Percentiles rank a stretch among this genome's conserved stretches.
Conservation (phyloP, 148 eudicot species). For the Cornus kousa region DNA sequence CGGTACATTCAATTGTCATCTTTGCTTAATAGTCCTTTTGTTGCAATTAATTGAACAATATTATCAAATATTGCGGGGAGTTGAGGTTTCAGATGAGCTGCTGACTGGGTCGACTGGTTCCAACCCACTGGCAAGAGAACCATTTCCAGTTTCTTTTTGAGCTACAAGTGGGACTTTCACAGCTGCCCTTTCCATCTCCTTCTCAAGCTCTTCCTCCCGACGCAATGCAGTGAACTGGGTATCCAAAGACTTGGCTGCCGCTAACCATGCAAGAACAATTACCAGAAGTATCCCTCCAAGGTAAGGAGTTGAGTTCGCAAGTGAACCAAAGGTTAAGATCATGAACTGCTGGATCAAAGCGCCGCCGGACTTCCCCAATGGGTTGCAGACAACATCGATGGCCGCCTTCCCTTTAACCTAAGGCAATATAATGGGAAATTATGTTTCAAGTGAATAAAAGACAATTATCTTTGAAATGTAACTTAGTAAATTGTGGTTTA, state of each 20-base stretch:
- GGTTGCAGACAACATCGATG: slow-evolving; percentile 98
- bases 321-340: slow-evolving; percentile 95
- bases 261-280: slow-evolving; percentile 88
- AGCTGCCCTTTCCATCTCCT: slow-evolving; percentile 83
- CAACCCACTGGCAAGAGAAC: slow-evolving; percentile 35
- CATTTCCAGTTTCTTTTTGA: slow-evolving; percentile 34
- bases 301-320: slow-evolving; percentile 94
- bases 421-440: not conserved
- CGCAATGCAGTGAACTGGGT: slow-evolving; percentile 81
- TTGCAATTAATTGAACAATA: not conserved
- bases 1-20: not conserved
- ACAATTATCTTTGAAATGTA: not conserved
- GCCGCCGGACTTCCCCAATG: slow-evolving; percentile 96
- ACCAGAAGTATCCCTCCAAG: slow-evolving; percentile 81
- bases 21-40: not conserved
- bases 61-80: slow-evolving; percentile 27
- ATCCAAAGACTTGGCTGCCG: slow-evolving; percentile 92
- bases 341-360: slow-evolving; percentile 97
- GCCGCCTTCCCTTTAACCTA: slow-evolving; percentile 99
- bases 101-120: slow-evolving; percentile 41
- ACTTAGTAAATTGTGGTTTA: not conserved
- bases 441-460: not conserved
- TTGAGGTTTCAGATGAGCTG: slow-evolving; percentile 38
- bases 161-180: slow-evolving; percentile 73
- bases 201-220: slow-evolving; percentile 87